Conservation (phyloP, 331 rosid genomes). For the Prunus yedoensis region DNA sequence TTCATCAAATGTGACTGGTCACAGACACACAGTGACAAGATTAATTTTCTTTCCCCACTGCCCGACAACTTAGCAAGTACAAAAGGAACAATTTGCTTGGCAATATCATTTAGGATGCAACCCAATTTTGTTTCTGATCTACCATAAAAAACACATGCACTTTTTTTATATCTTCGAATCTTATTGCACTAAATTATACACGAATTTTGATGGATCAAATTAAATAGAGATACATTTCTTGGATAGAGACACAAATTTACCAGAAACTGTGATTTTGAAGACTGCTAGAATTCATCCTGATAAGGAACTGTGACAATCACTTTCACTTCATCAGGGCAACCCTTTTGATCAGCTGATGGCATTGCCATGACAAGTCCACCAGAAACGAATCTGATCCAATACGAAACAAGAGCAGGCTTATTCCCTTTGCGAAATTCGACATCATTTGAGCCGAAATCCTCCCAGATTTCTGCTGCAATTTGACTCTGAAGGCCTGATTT, state of each 20-base stretch:
- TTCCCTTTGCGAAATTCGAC: constrained; percentile 37
- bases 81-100: background rate
- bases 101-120: background rate
- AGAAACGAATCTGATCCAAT: constrained; percentile 25
- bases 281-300: background rate
- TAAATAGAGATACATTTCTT: background rate
- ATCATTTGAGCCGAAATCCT: constrained; percentile 35
- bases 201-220: background rate
- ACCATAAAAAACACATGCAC: background rate
- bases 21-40: background rate
- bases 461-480: constrained; percentile 28
- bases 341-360: background rate
- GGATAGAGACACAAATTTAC: background rate
- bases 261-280: background rate
- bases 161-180: background rate
- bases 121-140: background rate
- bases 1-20: background rate
- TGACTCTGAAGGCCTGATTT: background rate
- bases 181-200: background rate
- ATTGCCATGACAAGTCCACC: constrained; percentile 23
- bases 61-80: background rate
- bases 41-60: no score
- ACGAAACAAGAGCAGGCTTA: constrained; percentile 36
- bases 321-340: background rate
- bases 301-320: constrained; percentile 24